phyloP scores from a whole-genome alignment of 2,329 filamentous ascomycete species.

The Amphichorda felina region DNA sequence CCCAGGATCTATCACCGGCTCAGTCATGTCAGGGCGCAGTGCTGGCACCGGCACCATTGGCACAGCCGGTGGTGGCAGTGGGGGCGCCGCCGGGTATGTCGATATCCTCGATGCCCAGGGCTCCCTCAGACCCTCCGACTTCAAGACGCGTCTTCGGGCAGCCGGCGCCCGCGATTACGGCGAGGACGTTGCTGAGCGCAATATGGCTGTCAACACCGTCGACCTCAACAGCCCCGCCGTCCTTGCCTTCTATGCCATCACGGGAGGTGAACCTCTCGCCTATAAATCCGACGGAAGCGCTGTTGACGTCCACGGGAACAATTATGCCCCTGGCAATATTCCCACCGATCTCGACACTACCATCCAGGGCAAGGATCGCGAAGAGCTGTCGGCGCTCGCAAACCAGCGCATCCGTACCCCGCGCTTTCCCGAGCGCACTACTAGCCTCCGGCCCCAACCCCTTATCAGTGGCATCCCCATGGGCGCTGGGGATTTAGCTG shows the following conservation, averaged over 20 bases:
- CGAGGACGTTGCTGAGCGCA: conserved; percentile 55
- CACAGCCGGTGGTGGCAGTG: background rate
- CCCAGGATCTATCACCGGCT: background rate
- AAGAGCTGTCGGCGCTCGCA: background rate
- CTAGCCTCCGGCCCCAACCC: conserved; percentile 2
- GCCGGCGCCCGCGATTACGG: conserved; percentile 42
- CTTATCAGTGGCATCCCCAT: background rate
- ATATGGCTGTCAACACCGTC: conserved; percentile 28
- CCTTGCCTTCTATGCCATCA: conserved; percentile 20
- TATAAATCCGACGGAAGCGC: conserved; percentile 5
- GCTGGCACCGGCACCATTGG: conserved; percentile 10
- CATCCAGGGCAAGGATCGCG: background rate
- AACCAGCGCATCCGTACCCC: background rate
- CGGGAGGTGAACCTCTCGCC: conserved; percentile 3
- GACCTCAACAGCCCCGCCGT: conserved; percentile 20
- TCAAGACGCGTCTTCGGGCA: conserved; percentile 34
- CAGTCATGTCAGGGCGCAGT: conserved; percentile 9
- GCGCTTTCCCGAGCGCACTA: conserved; percentile 1
- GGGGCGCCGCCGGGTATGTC: conserved; percentile 20
- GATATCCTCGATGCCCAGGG: conserved; percentile 48
- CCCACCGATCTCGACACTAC: background rate
- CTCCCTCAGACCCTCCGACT: conserved; percentile 34
- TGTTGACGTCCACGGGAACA: conserved; percentile 5
- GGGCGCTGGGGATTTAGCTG: background rate
- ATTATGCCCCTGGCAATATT: conserved; percentile 3